Conservation (phyloP, 805 yeast species). For the Kodamaea leandrae region DNA sequence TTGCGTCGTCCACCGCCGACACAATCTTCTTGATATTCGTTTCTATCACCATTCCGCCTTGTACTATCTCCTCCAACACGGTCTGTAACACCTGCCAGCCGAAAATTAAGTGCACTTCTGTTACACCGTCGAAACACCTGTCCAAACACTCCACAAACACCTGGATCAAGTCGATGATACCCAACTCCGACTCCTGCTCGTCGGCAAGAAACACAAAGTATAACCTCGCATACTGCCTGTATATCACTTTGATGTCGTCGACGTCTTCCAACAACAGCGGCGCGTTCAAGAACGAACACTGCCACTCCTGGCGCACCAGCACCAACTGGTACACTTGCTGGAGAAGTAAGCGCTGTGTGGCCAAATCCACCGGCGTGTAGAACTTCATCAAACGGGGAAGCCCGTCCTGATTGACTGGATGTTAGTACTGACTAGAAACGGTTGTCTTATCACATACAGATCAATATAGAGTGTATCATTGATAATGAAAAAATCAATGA, state of each 20-base stretch:
- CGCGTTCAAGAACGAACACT: slow-evolving; percentile 86
- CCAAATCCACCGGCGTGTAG: slow-evolving; percentile 85
- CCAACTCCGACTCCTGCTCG: slow-evolving; percentile 92
- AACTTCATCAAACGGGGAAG: slow-evolving; percentile 86
- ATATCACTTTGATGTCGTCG: slow-evolving; percentile 82
- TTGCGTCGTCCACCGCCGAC: slow-evolving; percentile 72
- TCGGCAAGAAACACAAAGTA: slow-evolving; percentile 95
- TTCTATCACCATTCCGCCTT: slow-evolving; percentile 98
- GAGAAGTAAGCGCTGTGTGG: slow-evolving; percentile 74
- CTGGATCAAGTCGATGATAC: slow-evolving; percentile 89
- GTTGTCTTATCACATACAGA: slow-evolving; percentile 54
- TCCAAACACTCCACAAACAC: slow-evolving; percentile 95
- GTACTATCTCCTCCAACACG: slow-evolving; percentile 86
- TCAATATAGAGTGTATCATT: slow-evolving; percentile 88
- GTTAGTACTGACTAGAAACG: slow-evolving; percentile 19
- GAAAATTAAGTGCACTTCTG: slow-evolving; percentile 94
- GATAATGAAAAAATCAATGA: background rate
- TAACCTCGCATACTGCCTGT: slow-evolving; percentile 92
- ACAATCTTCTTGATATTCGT: slow-evolving; percentile 82
- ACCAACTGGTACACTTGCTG: slow-evolving; percentile 81
- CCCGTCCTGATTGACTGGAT: slow-evolving; percentile 79
- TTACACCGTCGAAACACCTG: slow-evolving; percentile 88
- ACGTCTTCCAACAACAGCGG: slow-evolving; percentile 73
- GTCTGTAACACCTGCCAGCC: slow-evolving; percentile 97
- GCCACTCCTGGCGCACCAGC: slow-evolving; percentile 64